A percentile compares a stretch with the other conserved stretches of the same genome.
Conservation (phyloP, 257 asterid species). For the Salvia rosmarinus region DNA sequence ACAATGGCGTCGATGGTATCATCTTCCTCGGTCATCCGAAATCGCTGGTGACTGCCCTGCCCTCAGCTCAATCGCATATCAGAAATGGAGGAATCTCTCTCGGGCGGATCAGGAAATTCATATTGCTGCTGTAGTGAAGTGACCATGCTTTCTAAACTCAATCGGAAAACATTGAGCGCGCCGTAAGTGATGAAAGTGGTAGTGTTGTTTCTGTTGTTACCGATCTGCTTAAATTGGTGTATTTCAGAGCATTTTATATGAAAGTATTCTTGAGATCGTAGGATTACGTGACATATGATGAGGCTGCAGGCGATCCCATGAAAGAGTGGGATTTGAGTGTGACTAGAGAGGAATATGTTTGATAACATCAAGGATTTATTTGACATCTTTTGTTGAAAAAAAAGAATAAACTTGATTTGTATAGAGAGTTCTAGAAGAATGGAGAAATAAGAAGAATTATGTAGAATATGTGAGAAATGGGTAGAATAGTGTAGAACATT, state of each 20-base stretch:
- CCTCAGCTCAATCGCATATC: conserved; percentile 60
- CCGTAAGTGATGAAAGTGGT: conserved; percentile 15
- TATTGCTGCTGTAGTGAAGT: conserved; percentile 37
- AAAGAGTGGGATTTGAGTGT: conserved; percentile 73
- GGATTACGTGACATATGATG: conserved; percentile 86
- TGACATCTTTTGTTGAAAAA: no score
- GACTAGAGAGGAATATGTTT: no score
- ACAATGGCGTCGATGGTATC: conserved; percentile 42
- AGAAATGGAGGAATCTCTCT: conserved; percentile 75
- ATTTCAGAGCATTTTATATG: conserved; percentile 78
- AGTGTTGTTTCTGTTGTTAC: conserved; percentile 32
- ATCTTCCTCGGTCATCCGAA: conserved; percentile 41
- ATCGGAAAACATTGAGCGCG: conserved; percentile 23
- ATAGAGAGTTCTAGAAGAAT: no score
- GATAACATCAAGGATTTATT: no score
- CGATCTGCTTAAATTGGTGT: conserved; percentile 69
- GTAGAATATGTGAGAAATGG: no score
- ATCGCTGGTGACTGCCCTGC: conserved; percentile 64
- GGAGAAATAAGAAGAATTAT: no score
- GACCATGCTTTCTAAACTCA: conserved; percentile 16
- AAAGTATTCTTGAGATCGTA: conserved; percentile 66
- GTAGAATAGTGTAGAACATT: no score
- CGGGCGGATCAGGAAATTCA: conserved; percentile 58
- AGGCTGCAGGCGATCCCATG: conserved; percentile 54
- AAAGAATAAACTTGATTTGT: no score